Conservation (phyloP, 2,329 filamentous ascomycete species). For the Paraphoma sp. region DNA sequence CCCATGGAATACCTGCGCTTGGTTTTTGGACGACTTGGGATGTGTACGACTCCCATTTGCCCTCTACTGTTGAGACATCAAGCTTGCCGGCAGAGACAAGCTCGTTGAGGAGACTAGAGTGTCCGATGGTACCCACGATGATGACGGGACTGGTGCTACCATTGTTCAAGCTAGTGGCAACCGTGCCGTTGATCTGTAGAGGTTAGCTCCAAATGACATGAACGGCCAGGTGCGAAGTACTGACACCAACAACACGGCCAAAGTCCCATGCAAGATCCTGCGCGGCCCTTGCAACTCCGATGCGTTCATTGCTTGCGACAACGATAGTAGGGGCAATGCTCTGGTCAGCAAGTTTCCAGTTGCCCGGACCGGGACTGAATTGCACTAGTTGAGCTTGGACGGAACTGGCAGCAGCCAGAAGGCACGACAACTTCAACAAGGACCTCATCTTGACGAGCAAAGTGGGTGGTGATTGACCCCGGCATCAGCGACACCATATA, state of each 20-base stretch:
- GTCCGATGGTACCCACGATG: slow-evolving; percentile 70
- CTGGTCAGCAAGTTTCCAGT: neutral
- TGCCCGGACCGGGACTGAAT: neutral
- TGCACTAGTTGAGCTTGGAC: neutral
- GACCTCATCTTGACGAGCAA: neutral
- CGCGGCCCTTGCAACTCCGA: slow-evolving; percentile 67
- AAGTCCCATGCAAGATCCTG: slow-evolving; percentile 70
- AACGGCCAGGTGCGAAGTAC: slow-evolving; percentile 50
- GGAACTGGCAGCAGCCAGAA: neutral
- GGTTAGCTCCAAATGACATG: slow-evolving; percentile 53
- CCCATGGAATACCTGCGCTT: slow-evolving; percentile 59
- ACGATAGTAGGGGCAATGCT: neutral
- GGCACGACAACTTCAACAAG: neutral
- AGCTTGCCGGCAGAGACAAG: slow-evolving; percentile 62
- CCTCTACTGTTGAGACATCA: slow-evolving; percentile 62
- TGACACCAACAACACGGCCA: slow-evolving; percentile 67
- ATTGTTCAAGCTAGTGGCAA: neutral
- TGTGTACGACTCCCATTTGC: slow-evolving; percentile 72
- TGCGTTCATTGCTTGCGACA: slow-evolving; percentile 15
- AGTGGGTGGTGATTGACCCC: neutral
- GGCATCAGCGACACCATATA: too few species aligned
- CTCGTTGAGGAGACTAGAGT: slow-evolving; percentile 64
- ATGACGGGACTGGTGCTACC: slow-evolving; percentile 53
- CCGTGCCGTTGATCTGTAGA: slow-evolving; percentile 14
- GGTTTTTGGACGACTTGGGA: slow-evolving; percentile 64